Base-by-base conservation (phyloP, 805 yeast species). In the Kurtzmaniella cleridarum region DNA sequence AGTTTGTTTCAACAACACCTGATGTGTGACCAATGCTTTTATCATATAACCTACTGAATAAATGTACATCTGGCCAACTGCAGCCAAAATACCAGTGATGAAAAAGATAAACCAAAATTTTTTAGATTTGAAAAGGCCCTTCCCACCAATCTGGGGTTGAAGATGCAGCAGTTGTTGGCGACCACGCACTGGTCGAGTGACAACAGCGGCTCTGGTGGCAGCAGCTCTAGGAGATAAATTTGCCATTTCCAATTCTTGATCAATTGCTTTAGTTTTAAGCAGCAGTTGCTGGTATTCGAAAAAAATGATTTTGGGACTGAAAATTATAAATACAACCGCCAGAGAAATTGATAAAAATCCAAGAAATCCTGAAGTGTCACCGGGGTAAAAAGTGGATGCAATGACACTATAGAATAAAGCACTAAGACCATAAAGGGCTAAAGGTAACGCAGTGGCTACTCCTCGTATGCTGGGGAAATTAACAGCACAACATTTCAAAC, bases 401-500 rank as follows among this genome's bases (percentile, higher is more conserved):
- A 78, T 49, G 1, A 73, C 64, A 1, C 89, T 81, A 53, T 75
- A 81, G 36, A 80, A 69, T 49, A 81, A 70, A 3, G 93, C 93
- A 54, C 84, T 77, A 12, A 82, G 68, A 0, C 95, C 95, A 55
- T 80, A 83, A 33, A 83, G 73, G 1, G 90, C 80, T 55, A 84
- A 69, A 2, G 91, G 89, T 32, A 84, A 66, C 0, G 88, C 76
- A 0, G 93, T 81, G 3, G 93, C 90, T 8, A 83, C 66, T 2
- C 93, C 95, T 39, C 86, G 60, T 29, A 73, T 64, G 32, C 73
- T 66, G 0, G 95, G 91, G 51, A 79, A 82, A 34, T 73, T 69
- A 30, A 82, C 64, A 17, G 89, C 87, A 41, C 88, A 80, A 52
- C 89, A 83, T 53, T 84, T 84, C 51, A 84, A 73, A 42, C 81